Evolutionary conservation across 805 yeast species (phyloP).

Genomic region (Sporopachydermia quercuum): DNA sequence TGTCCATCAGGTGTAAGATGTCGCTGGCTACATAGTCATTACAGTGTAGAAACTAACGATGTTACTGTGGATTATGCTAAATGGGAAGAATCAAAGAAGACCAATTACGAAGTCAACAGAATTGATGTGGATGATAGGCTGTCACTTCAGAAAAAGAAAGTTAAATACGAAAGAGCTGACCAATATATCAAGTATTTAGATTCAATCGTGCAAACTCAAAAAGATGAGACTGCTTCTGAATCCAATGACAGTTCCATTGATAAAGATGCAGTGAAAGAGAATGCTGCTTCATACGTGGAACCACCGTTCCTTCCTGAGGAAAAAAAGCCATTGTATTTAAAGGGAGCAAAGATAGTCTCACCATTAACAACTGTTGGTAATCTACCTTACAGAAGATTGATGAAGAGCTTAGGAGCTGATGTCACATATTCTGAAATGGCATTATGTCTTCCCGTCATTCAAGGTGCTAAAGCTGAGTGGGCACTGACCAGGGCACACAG

Average conservation of each 20-base stretch:
- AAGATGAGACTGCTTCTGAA: conserved; percentile 19
- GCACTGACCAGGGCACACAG: conserved; percentile 85
- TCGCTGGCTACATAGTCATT: conserved; percentile 75
- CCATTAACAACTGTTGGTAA: conserved; percentile 98
- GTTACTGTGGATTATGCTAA: conserved; percentile 29
- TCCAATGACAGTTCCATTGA: conserved; percentile 20
- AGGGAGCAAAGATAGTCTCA: conserved; percentile 72
- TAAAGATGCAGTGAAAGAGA: conserved; percentile 9
- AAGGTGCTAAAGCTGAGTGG: conserved; percentile 93
- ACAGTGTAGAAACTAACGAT: conserved; percentile 27
- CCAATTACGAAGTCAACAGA: conserved; percentile 49
- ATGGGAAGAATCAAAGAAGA: conserved; percentile 19
- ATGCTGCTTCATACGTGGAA: conserved; percentile 44
- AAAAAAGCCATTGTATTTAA: conserved; percentile 58
- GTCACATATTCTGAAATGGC: conserved; percentile 96
- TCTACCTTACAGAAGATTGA: conserved; percentile 83
- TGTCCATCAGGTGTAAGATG: conserved; percentile 92
- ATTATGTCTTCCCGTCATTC: conserved; percentile 65
- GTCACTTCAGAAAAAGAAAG: conserved; percentile 44
- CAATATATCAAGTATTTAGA: conserved; percentile 51
- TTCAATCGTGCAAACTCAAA: conserved; percentile 25
- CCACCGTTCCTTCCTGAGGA: conserved; percentile 68
- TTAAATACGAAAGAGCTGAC: conserved; percentile 42
- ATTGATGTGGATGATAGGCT: conserved; percentile 32
- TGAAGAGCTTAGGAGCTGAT: conserved; percentile 85